Conservation (phyloP, 2,329 filamentous ascomycete genomes). For the Hymenotorrendiella dingleyae region DNA sequence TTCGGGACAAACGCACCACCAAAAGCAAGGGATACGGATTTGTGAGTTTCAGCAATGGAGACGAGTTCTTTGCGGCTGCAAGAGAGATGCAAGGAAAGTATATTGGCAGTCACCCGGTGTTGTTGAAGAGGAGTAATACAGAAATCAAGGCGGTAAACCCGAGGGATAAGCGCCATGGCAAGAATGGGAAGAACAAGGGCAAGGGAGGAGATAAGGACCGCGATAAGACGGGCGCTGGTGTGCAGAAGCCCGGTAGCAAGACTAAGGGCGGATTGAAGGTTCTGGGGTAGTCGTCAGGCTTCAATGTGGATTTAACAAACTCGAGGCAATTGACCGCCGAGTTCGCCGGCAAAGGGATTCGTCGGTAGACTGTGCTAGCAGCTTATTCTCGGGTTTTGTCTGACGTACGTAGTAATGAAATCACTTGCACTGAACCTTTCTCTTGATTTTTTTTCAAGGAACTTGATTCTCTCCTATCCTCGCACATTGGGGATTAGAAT, state of each 20-base stretch:
- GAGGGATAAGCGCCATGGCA: slow-evolving; percentile 52
- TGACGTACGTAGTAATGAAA: too few species aligned
- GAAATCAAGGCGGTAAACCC: slow-evolving; percentile 77
- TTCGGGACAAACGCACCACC: slow-evolving; percentile 90
- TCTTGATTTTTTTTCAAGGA: too few species aligned
- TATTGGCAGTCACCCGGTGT: slow-evolving; percentile 91
- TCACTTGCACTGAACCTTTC: too few species aligned
- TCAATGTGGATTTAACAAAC: too few species aligned
- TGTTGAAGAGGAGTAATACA: slow-evolving; percentile 81
- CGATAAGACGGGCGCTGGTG: slow-evolving; percentile 40
- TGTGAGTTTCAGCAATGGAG: slow-evolving; percentile 89
- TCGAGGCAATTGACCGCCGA: too few species aligned
- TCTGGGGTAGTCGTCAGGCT: slow-evolving; percentile 48
- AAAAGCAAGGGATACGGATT: slow-evolving; percentile 97
- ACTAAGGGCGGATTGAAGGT: slow-evolving; percentile 61
- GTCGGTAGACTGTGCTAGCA: too few species aligned
- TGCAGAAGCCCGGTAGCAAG: slow-evolving; percentile 59
- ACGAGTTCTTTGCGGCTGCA: slow-evolving; percentile 93
- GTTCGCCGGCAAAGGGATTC: too few species aligned
- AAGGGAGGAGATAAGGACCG: slow-evolving; percentile 33
- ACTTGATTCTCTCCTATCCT: too few species aligned
- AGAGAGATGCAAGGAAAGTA: slow-evolving; percentile 99
- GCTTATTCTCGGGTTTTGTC: too few species aligned
- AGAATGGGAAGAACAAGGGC: slow-evolving; percentile 31
- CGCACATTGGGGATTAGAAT: too few species aligned